A percentile compares a stretch with the other conserved stretches of the same genome.
These are phyloP conservation scores for Haplographium delicatum DNA, from an alignment of 495 filamentous ascomycete genomes.

Conservation along the genomic window DNA sequence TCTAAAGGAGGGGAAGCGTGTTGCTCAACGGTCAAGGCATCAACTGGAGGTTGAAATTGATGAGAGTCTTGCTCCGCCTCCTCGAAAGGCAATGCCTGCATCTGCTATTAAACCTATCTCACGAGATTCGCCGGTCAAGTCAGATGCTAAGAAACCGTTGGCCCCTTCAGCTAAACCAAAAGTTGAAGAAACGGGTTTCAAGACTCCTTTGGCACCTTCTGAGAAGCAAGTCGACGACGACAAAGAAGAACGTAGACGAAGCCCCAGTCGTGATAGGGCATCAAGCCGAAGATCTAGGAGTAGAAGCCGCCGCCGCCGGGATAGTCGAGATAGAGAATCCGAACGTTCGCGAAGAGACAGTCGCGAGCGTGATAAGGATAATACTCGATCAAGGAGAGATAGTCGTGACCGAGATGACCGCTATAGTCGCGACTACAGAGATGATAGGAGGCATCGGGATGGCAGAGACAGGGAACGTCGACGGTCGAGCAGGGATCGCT, in stretches of 20 bases:
- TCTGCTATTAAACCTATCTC: constrained; percentile 48
- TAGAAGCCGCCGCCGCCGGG: constrained; percentile 15
- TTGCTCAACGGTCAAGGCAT: constrained; percentile 34
- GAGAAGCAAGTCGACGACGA: constrained; percentile 19
- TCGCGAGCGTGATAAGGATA: constrained; percentile 13
- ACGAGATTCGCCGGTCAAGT: constrained; percentile 17
- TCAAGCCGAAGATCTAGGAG: constrained; percentile 17
- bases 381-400: constrained; percentile 4
- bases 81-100: constrained; percentile 42
- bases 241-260: constrained; percentile 13
- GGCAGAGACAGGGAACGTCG: constrained; percentile 6
- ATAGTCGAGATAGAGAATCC: constrained; percentile 19
- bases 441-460: constrained; percentile 23
- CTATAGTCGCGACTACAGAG: constrained; percentile 9
- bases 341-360: constrained; percentile 16
- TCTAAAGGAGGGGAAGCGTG: constrained; percentile 46
- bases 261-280: constrained; percentile 20
- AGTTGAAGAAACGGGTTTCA: constrained; percentile 19
- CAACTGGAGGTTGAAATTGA: constrained; percentile 47
- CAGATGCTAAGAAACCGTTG: constrained; percentile 17
- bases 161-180: constrained; percentile 18
- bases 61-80: constrained; percentile 45
- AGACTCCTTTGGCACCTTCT: constrained; percentile 22
- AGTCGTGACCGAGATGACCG: constrained; percentile 19
- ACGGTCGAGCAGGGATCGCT: constrained; percentile 13